Conservation (phyloP, 495 filamentous ascomycete genomes). For the Hypomontagnella submonticulosa region DNA sequence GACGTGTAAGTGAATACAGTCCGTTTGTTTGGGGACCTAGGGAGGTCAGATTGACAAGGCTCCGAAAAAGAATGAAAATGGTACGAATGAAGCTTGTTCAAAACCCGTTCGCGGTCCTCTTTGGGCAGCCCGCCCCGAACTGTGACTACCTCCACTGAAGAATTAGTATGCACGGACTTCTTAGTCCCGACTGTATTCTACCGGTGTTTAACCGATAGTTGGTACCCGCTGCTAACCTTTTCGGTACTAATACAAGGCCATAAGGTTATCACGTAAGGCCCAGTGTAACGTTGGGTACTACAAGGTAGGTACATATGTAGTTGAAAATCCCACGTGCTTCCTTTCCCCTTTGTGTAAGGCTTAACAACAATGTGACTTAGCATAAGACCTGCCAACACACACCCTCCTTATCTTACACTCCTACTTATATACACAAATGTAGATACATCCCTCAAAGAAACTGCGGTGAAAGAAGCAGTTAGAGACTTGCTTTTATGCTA, state of each 20-base stretch:
- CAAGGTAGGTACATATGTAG: no score
- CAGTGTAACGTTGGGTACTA: no score
- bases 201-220: constrained; percentile 28
- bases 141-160: constrained; percentile 9
- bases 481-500: no score
- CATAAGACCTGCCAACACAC: no score
- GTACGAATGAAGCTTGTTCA: constrained; percentile 29
- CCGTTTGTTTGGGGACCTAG: constrained; percentile 23
- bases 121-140: constrained; percentile 34
- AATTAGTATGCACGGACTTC: constrained; percentile 18
- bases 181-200: not conserved
- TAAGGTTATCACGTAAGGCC: no score
- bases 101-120: constrained; percentile 34
- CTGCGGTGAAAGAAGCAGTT: no score
- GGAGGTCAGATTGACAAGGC: constrained; percentile 18
- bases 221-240: not conserved
- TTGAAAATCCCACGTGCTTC: not conserved
- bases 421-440: no score
- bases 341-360: not conserved
- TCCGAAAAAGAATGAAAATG: constrained; percentile 24
- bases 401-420: no score
- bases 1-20: constrained; percentile 21
- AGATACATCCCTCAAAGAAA: no score
- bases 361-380: no score
- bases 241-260: not conserved